A percentile compares a stretch with the other conserved stretches of the same genome.
These are phyloP conservation scores for Suhomyces bolitotheri DNA, from an alignment of 1,139 yeast genomes.

Conservation along the genomic window DNA sequence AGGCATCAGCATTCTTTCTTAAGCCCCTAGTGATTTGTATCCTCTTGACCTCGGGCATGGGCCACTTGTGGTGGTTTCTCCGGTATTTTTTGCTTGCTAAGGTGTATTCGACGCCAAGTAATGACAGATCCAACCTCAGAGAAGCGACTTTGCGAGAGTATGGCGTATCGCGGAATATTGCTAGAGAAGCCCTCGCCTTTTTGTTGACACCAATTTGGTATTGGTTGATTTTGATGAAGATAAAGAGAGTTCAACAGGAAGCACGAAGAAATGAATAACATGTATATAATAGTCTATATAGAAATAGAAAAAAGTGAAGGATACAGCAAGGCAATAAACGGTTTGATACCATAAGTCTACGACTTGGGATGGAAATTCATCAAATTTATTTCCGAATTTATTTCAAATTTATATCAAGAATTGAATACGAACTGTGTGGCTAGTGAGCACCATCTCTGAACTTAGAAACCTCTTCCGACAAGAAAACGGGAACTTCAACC, in stretches of 20 bases:
- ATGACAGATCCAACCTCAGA: slow-evolving; percentile 13
- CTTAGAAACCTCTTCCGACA: slow-evolving; percentile 41
- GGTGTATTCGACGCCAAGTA: slow-evolving; percentile 23
- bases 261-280: neutral
- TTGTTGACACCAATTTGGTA: slow-evolving; percentile 43
- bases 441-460: slow-evolving; percentile 41
- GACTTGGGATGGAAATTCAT: no score
- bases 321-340: no score
- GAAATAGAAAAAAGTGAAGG: no score
- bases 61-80: slow-evolving; percentile 44
- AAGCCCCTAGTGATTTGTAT: slow-evolving; percentile 13
- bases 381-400: no score
- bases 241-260: neutral
- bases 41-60: slow-evolving; percentile 25
- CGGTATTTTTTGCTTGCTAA: slow-evolving; percentile 25
- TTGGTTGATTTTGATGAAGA: slow-evolving; percentile 21
- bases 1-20: neutral
- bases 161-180: slow-evolving; percentile 17
- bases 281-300: no score
- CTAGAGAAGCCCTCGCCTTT: slow-evolving; percentile 16
- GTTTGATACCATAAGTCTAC: no score
- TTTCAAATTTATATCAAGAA: no score
- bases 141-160: slow-evolving; percentile 15
- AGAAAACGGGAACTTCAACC: slow-evolving; percentile 44
- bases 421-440: no score